phyloP scores from a whole-genome alignment of 495 filamentous ascomycete genomes.

The Hapsidospora chrysogenum region DNA sequence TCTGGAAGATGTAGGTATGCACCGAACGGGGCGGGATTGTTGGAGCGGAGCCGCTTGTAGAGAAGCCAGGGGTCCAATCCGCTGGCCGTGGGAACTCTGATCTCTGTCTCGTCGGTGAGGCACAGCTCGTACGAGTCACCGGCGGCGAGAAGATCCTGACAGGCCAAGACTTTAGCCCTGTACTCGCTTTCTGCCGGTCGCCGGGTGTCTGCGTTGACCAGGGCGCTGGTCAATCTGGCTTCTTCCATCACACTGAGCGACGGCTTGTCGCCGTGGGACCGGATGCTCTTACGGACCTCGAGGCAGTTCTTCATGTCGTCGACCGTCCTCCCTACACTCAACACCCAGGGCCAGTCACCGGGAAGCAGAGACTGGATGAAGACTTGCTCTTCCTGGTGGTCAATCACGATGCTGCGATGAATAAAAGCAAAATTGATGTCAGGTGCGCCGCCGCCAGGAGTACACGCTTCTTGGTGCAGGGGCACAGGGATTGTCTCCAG shows the following conservation, averaged over 20 bases:
- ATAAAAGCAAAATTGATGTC: constrained; percentile 69
- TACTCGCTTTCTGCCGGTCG: constrained; percentile 38
- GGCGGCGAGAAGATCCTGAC: constrained; percentile 51
- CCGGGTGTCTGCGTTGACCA: neutral
- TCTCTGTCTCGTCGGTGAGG: constrained; percentile 54
- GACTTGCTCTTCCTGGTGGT: constrained; percentile 44
- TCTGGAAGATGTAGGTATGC: constrained; percentile 59
- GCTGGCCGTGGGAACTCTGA: constrained; percentile 9
- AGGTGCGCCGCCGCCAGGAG: constrained; percentile 39
- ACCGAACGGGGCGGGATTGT: constrained; percentile 76
- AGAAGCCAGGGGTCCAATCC: constrained; percentile 38
- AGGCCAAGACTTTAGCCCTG: constrained; percentile 42
- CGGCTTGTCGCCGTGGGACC: neutral
- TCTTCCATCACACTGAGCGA: neutral
- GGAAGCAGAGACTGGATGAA: constrained; percentile 47
- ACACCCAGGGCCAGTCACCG: constrained; percentile 16
- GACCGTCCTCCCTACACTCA: too few relatives aligned
- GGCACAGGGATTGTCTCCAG: too few relatives aligned
- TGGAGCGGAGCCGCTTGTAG: constrained; percentile 51
- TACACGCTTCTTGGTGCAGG: too few relatives aligned
- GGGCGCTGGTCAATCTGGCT: constrained; percentile 7
- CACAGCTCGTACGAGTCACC: constrained; percentile 93
- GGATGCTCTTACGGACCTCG: constrained; percentile 4
- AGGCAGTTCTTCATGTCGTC: constrained; percentile 15
- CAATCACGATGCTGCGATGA: constrained; percentile 63